Evolutionary conservation across 2,329 filamentous ascomycete genomes (phyloP), one percentile per base, ranked within the genome.

Genomic region (Cladophialophora exuberans): DNA sequence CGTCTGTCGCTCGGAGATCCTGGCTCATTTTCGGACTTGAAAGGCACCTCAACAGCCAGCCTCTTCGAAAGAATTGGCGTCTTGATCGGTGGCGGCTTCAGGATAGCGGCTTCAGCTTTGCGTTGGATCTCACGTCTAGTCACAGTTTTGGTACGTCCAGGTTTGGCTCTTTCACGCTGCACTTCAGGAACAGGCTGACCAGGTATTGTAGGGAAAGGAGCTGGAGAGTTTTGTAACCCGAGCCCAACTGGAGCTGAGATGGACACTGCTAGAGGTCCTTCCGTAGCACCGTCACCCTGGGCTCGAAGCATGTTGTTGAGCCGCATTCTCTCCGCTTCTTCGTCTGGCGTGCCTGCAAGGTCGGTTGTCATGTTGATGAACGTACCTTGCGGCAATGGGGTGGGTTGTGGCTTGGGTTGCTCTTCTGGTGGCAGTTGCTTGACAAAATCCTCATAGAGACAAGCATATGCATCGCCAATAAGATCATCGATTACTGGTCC

Each of bases 391-490:
- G 61, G 51, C 6, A 60, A 30, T 1, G 50, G 18, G 6, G 55
- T 15, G 11, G 52, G 48, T n/a, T 56, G 50, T 23, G 52, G 51
- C 18, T 51, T 52, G 13, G 49, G 41, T 33, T 59, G 54, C 31
- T 51, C 63, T 38, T 62, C 63, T 25, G 61, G 55, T 22, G 61
- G 66, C 39, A 64, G 61, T 61, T 50, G 69, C 64, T 57, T 81
- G 63, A 84, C 84, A 44, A 91, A 75, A 25, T 86, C 82, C 15
- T 81, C 79, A 67, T 90, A 94, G 13, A 96, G 77, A 44, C 84
- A 80, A 1, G 89, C 88, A 70, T 96, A 99, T 44, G 89, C 86
- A 71, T 99, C 94, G 18, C 87, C 88, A 62, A 97, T 88, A n/a
- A 97, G 80, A 66, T 99, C 94, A 65, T 99, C 94, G 39, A 97